Evolutionary conservation across 306 rosid species (phyloP).

Genomic region (Coriaria nepalensis): DNA sequence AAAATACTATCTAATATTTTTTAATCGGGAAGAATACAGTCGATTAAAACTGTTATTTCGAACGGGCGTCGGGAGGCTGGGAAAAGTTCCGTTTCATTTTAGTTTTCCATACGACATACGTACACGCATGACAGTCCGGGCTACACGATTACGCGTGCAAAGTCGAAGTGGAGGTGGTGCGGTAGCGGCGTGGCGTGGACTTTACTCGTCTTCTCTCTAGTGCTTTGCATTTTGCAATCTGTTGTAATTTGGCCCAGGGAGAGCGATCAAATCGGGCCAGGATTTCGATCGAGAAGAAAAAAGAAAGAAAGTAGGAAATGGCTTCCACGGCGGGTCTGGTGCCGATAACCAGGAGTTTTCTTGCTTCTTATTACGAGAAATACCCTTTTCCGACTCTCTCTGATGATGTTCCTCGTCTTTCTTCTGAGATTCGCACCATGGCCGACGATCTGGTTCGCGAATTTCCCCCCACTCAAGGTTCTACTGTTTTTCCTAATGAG

Average conservation of each 20-base stretch:
- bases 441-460: conserved; percentile 31
- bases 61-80: no score
- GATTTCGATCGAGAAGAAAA: background rate
- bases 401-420: conserved; percentile 45
- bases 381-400: conserved; percentile 65
- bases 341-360: conserved; percentile 66
- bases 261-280: background rate
- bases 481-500: background rate
- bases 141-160: no score
- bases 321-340: conserved; percentile 84
- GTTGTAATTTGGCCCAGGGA: no score
- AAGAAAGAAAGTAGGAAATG: conserved; percentile 22
- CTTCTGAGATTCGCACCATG: conserved; percentile 50
- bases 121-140: no score
- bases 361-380: conserved; percentile 68
- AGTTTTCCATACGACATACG: no score
- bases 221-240: no score
- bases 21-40: no score
- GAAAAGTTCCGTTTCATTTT: no score
- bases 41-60: no score
- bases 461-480: conserved; percentile 49
- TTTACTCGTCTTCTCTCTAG: background rate
- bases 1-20: no score
- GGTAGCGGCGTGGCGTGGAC: conserved; percentile 4
- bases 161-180: background rate